Evolutionary conservation across 441 rosid species (phyloP).

Genomic region (Erodium chrysanthum): DNA sequence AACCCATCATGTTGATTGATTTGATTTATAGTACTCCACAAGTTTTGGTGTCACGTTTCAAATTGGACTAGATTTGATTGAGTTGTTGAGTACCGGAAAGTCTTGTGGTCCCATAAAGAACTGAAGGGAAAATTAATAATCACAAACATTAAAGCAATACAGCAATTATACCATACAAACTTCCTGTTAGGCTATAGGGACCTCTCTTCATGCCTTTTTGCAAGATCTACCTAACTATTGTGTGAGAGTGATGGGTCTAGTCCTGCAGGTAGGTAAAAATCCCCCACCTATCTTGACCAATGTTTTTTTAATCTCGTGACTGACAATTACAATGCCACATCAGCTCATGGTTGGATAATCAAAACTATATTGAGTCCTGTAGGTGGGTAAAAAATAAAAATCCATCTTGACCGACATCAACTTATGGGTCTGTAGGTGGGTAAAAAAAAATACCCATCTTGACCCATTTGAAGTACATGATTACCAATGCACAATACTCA

Average conservation of each 20-base stretch:
- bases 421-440: no score
- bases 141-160: background rate
- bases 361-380: background rate
- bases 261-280: background rate
- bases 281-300: background rate
- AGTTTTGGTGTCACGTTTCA: no score
- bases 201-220: background rate
- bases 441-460: no score
- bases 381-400: no score
- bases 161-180: background rate
- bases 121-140: background rate
- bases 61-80: no score
- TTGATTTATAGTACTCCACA: no score
- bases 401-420: no score
- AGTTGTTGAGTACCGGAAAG: no score
- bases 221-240: background rate
- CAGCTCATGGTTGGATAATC: background rate
- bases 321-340: background rate
- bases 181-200: background rate
- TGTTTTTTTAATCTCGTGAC: background rate
- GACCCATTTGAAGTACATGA: background rate
- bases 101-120: no score
- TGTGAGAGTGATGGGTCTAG: background rate
- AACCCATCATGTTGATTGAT: no score
- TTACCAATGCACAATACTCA: background rate